phyloP scores from a whole-genome alignment of 108 stramenopile genomes.

The Aurantiochytrium sp. region DNA sequence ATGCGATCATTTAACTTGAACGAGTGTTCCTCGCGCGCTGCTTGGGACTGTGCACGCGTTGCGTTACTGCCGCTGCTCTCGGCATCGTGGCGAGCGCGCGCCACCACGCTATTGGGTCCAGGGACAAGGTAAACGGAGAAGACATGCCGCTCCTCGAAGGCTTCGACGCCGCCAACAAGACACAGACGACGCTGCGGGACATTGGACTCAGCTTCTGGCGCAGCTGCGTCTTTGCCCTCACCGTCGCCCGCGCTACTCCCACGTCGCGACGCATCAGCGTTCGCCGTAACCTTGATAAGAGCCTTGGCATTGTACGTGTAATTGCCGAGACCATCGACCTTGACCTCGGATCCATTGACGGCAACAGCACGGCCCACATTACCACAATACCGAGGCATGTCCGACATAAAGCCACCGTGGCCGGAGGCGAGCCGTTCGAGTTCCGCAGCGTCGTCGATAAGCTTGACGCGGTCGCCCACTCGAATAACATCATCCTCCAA shows the following conservation, averaged over 20 bases:
- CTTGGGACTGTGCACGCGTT: too few species aligned
- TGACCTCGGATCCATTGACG: background rate
- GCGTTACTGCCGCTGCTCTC: background rate
- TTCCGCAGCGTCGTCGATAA: background rate
- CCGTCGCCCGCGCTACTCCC: background rate
- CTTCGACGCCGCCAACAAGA: background rate
- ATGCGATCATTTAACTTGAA: background rate
- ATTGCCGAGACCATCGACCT: background rate
- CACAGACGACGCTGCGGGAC: background rate
- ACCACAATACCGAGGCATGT: background rate
- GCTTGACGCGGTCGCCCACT: background rate
- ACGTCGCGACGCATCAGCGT: background rate
- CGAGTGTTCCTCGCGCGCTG: background rate
- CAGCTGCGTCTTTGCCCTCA: background rate
- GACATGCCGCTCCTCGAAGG: background rate
- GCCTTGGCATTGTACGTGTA: background rate
- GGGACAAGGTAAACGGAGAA: constrained; percentile 1
- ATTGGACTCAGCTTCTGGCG: background rate
- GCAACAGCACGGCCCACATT: background rate
- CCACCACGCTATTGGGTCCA: background rate
- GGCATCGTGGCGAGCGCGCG: background rate
- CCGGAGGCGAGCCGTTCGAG: background rate
- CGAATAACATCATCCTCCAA: background rate
- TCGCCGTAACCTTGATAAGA: background rate
- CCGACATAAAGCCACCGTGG: background rate